A percentile compares a stretch with the other conserved stretches of the same genome.
phyloP scores from a whole-genome alignment of 164 flowering plant species.

The Vitis amurensis region DNA sequence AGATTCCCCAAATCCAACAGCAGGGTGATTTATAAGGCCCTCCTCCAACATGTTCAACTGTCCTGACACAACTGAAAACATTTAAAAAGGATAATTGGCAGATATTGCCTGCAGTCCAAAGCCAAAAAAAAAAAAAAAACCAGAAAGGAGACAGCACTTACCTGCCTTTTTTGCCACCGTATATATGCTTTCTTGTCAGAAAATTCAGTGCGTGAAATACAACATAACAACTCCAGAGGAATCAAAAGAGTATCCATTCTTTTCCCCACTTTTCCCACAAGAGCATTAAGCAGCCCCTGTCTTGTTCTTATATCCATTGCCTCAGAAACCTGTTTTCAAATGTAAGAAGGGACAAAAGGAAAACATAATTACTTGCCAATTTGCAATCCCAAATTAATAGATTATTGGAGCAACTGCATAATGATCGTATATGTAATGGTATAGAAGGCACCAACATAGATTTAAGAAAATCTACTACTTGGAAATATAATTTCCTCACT shows the following conservation, averaged over 20 bases:
- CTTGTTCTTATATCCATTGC: slow-evolving; percentile 91
- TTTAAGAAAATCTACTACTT: too few relatives aligned
- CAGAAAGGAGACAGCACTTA: slow-evolving; percentile 20
- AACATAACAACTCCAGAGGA: slow-evolving; percentile 86
- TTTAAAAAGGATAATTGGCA: background rate
- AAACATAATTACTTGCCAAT: background rate
- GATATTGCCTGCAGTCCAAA: background rate
- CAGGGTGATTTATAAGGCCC: slow-evolving; percentile 92
- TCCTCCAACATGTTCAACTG: slow-evolving; percentile 95
- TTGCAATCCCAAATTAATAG: background rate
- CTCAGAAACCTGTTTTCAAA: slow-evolving; percentile 74
- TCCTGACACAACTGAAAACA: slow-evolving; percentile 16
- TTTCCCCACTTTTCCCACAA: slow-evolving; percentile 88
- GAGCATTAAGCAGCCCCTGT: slow-evolving; percentile 85
- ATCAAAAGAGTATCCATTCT: slow-evolving; percentile 93
- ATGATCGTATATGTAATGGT: too few relatives aligned
- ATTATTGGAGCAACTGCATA: background rate
- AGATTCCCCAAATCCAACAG: slow-evolving; percentile 87
- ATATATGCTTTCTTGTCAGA: slow-evolving; percentile 90
- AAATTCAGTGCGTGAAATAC: slow-evolving; percentile 89
- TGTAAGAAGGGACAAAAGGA: background rate
- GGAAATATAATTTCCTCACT: too few relatives aligned
- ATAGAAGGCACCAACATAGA: too few relatives aligned
- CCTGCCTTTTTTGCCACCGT: slow-evolving; percentile 99
- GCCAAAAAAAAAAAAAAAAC: background rate